Base-by-base conservation (phyloP, 768 basidiomycete species). In the Chiua virens region DNA sequence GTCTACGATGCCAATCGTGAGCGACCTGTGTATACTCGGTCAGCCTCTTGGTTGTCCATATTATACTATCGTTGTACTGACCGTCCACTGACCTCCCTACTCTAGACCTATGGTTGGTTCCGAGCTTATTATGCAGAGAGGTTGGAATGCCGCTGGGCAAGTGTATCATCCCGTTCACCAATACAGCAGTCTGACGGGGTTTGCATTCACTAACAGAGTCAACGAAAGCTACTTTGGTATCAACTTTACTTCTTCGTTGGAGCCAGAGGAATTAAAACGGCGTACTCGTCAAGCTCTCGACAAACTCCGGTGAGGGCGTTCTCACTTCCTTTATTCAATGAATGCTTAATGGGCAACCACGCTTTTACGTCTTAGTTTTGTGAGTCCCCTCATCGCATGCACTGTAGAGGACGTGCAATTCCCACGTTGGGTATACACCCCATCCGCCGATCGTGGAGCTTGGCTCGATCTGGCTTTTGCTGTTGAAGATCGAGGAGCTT, bases 381-480 rank as follows among this genome's bases (percentile, higher is more conserved):
- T 61, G 14, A 62, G 49, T 45, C 60, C 60, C 8, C 41, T 59
- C 41, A 56, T 62, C 23, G 56, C 60, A 0, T 59, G 57, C 38
- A 53, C 51, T 6, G 28, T 8, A 34, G 34, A 34, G 6, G 34
- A 34, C 15, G 15, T 7, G 17, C 25, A 8, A 15, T 55, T 56
- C 20, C 60, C 60, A 18, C 50, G 43, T 38, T 62, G 52, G 56
- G 38, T 63, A 17, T 65, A 67, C 32, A 53, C 45, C n/a, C 55
- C 63, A 15, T 65, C 53, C 23, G 42, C 50, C 20, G 60, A 60
- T 41, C 57, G 64, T 14, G 35, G 55, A 28, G 49, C 45, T 11
- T 65, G 65, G 65, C 57, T 62, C 32, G 14, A 67, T 40, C 46
- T 61, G 22, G 53, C 62, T 7, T 34, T 67, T 38, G 53, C 25